Evolutionary conservation across 2,329 filamentous ascomycete species (phyloP).

Genomic region (Colletotrichum caudatum): DNA sequence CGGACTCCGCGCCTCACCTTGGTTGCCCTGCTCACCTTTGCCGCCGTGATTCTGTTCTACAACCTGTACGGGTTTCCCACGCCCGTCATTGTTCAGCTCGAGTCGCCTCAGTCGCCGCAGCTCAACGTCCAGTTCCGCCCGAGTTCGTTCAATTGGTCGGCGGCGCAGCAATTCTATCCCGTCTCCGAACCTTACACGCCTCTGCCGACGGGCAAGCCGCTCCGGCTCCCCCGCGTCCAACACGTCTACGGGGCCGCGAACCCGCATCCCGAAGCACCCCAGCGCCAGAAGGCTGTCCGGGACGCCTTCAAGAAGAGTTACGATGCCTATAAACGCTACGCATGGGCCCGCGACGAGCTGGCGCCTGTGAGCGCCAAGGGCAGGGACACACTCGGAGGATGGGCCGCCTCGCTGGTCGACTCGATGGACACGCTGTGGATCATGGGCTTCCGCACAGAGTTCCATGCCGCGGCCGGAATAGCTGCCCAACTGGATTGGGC

Average conservation of each 20-base stretch:
- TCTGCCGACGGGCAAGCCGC: conserved; percentile 47
- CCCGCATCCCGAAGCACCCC: background rate
- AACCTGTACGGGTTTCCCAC: background rate
- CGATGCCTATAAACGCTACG: conserved; percentile 57
- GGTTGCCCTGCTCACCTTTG: background rate
- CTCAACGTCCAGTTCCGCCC: conserved; percentile 44
- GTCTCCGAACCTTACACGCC: conserved; percentile 48
- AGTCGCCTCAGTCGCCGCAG: background rate
- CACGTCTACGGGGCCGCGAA: conserved; percentile 57
- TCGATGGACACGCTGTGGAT: conserved; percentile 66
- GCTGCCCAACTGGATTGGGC: conserved; percentile 65
- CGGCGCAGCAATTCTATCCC: conserved; percentile 46
- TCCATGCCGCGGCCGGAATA: conserved; percentile 59
- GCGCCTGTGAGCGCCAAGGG: conserved; percentile 55
- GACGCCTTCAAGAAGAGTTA: conserved; percentile 53
- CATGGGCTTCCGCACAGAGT: conserved; percentile 65
- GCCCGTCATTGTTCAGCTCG: background rate
- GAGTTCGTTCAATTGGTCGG: conserved; percentile 51
- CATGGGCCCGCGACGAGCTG: conserved; percentile 61
- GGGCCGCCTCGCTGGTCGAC: conserved; percentile 61
- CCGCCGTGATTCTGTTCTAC: background rate
- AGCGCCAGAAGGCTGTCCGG: conserved; percentile 49
- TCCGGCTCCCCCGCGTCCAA: conserved; percentile 49
- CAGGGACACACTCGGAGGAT: conserved; percentile 60
- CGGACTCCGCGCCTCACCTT: background rate